phyloP scores from a whole-genome alignment of 2,329 filamentous ascomycete genomes.

The Talaromyces sp. region DNA sequence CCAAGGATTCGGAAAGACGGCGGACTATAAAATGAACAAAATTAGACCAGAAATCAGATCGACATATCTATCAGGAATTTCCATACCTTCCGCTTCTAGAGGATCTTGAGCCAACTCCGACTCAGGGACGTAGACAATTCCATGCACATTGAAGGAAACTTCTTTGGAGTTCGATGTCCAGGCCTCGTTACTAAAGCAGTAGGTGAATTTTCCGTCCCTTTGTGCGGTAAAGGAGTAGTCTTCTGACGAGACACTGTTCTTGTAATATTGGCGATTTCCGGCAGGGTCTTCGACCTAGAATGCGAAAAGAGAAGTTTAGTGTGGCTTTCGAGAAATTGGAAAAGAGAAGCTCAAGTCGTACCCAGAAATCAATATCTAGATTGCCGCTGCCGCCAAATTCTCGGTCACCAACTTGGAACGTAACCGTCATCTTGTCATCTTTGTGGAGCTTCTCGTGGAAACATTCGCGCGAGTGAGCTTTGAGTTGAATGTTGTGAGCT shows the following conservation, averaged over 20 bases:
- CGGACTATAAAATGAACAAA: too few species aligned
- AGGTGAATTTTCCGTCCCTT: slow-evolving; percentile 83
- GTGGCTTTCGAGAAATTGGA: not conserved
- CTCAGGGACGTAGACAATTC: slow-evolving; percentile 95
- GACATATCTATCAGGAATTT: too few species aligned
- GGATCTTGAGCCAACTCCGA: slow-evolving; percentile 80
- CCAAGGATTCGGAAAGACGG: slow-evolving; percentile 77
- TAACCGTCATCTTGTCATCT: slow-evolving; percentile 98
- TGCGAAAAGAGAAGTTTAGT: slow-evolving; percentile 1
- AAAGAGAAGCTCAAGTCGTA: slow-evolving; percentile 49
- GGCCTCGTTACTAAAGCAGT: slow-evolving; percentile 99
- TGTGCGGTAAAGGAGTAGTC: slow-evolving; percentile 88
- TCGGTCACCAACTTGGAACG: slow-evolving; percentile 94
- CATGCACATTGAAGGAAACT: slow-evolving; percentile 98
- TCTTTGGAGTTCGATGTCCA: slow-evolving; percentile 97
- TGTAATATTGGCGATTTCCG: slow-evolving; percentile 72
- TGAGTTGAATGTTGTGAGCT: slow-evolving; percentile 95
- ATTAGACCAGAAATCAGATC: too few species aligned
- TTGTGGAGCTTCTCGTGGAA: slow-evolving; percentile 91
- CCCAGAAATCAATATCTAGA: slow-evolving; percentile 97
- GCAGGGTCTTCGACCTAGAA: slow-evolving; percentile 73
- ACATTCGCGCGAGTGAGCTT: slow-evolving; percentile 91
- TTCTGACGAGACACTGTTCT: slow-evolving; percentile 80
- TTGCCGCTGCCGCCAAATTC: slow-evolving; percentile 95
- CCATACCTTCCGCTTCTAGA: slow-evolving; percentile 80